Conservation (phyloP, 106 monocot genomes). For the Allium cepa region DNA sequence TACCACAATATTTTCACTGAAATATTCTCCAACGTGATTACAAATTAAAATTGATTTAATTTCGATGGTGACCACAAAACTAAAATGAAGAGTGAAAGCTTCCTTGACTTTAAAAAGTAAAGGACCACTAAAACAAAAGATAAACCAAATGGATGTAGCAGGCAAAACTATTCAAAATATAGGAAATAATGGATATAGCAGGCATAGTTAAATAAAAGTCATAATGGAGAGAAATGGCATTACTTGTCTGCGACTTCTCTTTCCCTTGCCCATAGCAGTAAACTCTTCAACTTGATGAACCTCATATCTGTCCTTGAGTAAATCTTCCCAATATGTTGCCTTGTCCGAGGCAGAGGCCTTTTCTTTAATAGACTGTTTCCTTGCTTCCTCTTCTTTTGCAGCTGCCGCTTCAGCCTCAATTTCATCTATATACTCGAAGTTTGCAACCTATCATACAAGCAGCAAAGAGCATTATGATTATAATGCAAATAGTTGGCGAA, state of each 20-base stretch:
- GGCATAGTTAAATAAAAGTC: too few species aligned
- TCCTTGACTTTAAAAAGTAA: too few species aligned
- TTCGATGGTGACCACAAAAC: too few species aligned
- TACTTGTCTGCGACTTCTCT: conserved; percentile 95
- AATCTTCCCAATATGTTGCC: conserved; percentile 82
- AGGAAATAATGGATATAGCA: not conserved
- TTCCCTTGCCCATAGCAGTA: conserved; percentile 90
- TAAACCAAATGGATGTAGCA: not conserved
- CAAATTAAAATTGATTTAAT: too few species aligned
- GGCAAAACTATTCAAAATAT: not conserved
- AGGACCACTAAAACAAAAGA: not conserved
- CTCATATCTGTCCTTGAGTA: conserved; percentile 77
- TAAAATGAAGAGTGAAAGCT: too few species aligned
- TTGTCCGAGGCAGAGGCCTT: conserved; percentile 38
- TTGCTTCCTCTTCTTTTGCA: conserved; percentile 63
- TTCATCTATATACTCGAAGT: conserved; percentile 97
- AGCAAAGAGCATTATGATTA: too few species aligned
- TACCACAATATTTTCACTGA: too few species aligned
- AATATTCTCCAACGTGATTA: too few species aligned
- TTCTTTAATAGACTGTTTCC: conserved; percentile 27
- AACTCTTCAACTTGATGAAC: conserved; percentile 73
- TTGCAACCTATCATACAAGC: conserved; percentile 64
- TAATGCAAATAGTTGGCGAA: too few species aligned
- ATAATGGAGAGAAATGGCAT: not conserved
- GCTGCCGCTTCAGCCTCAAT: conserved; percentile 70